Evolutionary conservation across 768 basidiomycete species (phyloP), one percentile per base, ranked within the genome.

Genomic region (Amanita fuliginea): DNA sequence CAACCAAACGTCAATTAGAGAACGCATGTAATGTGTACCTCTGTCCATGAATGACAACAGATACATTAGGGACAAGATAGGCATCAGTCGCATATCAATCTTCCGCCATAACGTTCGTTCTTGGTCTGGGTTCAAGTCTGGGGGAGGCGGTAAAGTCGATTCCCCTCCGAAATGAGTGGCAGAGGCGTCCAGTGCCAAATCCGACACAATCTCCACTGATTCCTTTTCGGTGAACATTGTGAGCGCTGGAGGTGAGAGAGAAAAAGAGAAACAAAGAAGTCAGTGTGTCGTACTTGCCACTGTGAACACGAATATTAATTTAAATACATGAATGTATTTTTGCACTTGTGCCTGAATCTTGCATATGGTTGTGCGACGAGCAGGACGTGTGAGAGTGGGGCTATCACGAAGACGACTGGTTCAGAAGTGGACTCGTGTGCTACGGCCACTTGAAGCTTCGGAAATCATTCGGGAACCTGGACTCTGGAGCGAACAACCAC

Each of bases 41-140:
- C 81, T 65, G 58, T 85, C 83, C 59, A 83, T 64, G 61, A 81
- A 83, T 3, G 77, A 76, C 22, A 81, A 59, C 39, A 85, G 63
- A 56, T 82, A 83, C 69, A 83, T 75, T 40, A 80, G 51, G 2
- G 73, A 64, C 19, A 83, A 61, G 18, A 80, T 78, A 0, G 79
- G 77, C 70, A 80, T 72, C 36, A 81, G 63, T 44, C 76, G 65
- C 5, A 70, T 32, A 53, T 83, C 81, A 19, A 83, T 67, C 62
- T 80, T 83, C 49, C 73, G 61, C 67, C 78, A 78, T 45, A 83
- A 60, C 42, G 59, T 70, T 50, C 62, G 70, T 64, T 83, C 78
- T 50, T 80, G 60, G 44, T 71, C 74, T 7, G 60, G 59, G 1
- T 75, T 75, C 19, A 78, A 60, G 1, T 48, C 54, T 2, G 74